Conservation (phyloP, 2,329 filamentous ascomycete genomes). For the Cadophora sp. region DNA sequence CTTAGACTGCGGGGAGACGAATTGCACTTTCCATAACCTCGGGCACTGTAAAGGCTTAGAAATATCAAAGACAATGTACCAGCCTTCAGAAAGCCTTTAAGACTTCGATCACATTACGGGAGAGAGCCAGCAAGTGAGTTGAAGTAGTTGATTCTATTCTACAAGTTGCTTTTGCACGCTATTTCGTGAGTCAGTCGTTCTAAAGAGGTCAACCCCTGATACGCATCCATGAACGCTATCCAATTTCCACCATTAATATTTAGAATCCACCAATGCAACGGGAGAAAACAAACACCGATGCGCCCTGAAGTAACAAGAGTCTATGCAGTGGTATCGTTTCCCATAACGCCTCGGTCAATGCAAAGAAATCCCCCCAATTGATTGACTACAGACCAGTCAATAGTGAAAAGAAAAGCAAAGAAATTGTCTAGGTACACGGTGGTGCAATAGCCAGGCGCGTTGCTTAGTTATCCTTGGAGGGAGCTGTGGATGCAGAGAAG, state of each 20-base stretch:
- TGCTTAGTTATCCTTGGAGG: background rate
- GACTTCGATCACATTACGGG: background rate
- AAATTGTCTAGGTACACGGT: background rate
- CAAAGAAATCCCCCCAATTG: background rate
- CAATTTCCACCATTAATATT: background rate
- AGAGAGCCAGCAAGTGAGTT: background rate
- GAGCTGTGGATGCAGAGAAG: too few species aligned
- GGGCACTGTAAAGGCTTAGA: too few species aligned
- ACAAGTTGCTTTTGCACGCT: background rate
- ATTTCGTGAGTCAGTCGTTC: background rate
- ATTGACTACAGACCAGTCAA: background rate
- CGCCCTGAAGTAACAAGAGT: background rate
- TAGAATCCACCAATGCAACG: background rate
- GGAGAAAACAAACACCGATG: background rate
- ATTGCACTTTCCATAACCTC: too few species aligned
- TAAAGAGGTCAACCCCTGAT: background rate
- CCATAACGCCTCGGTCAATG: conserved; percentile 8
- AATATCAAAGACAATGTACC: too few species aligned
- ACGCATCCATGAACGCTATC: background rate
- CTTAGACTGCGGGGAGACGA: too few species aligned
- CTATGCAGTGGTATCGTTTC: conserved; percentile 5
- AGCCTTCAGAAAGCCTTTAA: too few species aligned
- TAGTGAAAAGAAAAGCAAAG: background rate
- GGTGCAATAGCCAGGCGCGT: background rate
- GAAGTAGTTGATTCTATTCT: conserved; percentile 1